Evolutionary conservation across 75 land plant species (phyloP), one percentile per base, ranked within the genome.

Genomic region (Azolla pinnata): DNA sequence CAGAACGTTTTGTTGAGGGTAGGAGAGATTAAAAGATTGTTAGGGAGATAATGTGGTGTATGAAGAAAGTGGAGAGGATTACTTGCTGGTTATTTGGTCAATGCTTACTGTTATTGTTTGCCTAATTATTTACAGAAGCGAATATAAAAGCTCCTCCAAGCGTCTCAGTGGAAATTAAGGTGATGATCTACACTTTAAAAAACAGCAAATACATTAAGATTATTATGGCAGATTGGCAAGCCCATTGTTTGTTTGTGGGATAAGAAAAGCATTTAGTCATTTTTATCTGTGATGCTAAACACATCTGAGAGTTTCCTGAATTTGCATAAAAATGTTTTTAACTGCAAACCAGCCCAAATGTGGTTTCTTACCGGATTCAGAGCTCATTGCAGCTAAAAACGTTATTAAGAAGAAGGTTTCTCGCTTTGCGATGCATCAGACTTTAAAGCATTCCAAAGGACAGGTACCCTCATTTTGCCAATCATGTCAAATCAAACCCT

Each of bases 351-450:
- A 95, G 99, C 99, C 99, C 7, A 95, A 95, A 62, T 90, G 99
- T 80, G 99, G 99, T 45, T 86, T 81, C 78, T 81, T 95, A 52
- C 96, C 99, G 38, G 40, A 35, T 55, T 87, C 99, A 65, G 73
- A 51, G 40, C 79, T 79, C 51, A 95, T 95, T 67, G 58, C 74
- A 17, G 64, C 67, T 60, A 65, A 44, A 52, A 89, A 86, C 74
- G 57, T 50, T 23, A 52, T 81, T 21, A 95, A 95, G 59, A 75
- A 61, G 65, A 57, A 33, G 21, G 72, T 81, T 18, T 65, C 82
- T 31, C 96, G 99, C 25, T 95, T 80, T 64, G 60, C 56, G 38
- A 76, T 95, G 99, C 88, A 86, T 59, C 99, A 95, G 40, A 44
- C 50, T 4, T 66, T 95, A 18, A 95, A 95, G 74, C 63, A 83